Evolutionary conservation across 805 yeast species (phyloP), one percentile per base, ranked within the genome.

Genomic region (Candida ipomoeae): DNA sequence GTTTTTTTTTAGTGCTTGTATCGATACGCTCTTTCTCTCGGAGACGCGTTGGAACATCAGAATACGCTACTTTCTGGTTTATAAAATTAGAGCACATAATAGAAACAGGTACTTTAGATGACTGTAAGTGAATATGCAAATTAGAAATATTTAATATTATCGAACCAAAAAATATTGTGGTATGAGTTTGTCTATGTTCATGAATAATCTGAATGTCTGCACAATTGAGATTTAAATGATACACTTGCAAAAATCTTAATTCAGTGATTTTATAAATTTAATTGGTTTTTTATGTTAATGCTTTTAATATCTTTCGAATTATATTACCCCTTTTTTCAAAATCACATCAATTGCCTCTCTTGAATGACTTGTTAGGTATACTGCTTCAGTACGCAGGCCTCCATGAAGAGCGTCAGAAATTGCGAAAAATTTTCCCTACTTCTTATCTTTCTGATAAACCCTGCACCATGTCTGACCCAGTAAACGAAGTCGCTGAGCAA

Each of bases 401-500:
- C 15, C 33, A 41, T 20, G 34, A 20, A 42, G 32, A 44, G 23
- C 42, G 33, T 18, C 41, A 21, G 41, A 35, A 39, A 49, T 44
- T 44, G 58, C 58, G 58, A 55, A 55, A 55, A 55, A 41, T 54
- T 54, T 62, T 60, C 46, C 38, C 23, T 29, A 46, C 44, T 39
- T 39, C 44, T 39, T 34, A 40, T 40, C 44, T 46, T 32, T 46
- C 37, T 29, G 42, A 41, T 37, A 36, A 44, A 20, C 49, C 49
- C 29, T 39, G 40, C 46, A 56, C 49, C 46, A 71, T 71, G 76
- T 66, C 74, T 53, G 75, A 71, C 59, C 80, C 77, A 50, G 84
- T 82, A 50, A 78, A 81, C 49, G 74, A 81, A 64, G 85, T 78
- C 47, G 69, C 96, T 48, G 97, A 90, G 63, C 82, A 78, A 57